A percentile compares a stretch with the other conserved stretches of the same genome.
Conservation (phyloP, 805 yeast genomes). For the Kuraishia ogatae region DNA sequence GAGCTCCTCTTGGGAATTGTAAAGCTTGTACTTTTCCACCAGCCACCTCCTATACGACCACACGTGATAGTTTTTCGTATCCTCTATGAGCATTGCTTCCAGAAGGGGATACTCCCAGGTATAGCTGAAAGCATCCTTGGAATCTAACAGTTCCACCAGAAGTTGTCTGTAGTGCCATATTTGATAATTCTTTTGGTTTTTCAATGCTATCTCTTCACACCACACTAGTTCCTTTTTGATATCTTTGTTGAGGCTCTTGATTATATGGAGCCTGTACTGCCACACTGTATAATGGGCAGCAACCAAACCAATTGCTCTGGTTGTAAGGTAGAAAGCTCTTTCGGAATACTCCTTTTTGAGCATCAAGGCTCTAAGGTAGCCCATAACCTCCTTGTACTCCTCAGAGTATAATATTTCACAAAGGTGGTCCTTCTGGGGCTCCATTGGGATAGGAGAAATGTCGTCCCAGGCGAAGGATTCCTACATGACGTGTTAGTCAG, state of each 20-base stretch:
- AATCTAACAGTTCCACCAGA: conserved; percentile 30
- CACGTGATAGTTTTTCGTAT: conserved; percentile 88
- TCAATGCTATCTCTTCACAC: conserved; percentile 69
- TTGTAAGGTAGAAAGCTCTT: conserved; percentile 64
- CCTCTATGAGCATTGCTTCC: conserved; percentile 62
- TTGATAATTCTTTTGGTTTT: conserved; percentile 86
- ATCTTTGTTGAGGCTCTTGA: conserved; percentile 26
- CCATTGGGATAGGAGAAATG: conserved; percentile 1
- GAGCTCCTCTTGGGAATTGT: conserved; percentile 36
- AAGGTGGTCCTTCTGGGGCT: conserved; percentile 16
- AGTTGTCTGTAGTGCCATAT: conserved; percentile 92
- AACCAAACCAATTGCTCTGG: conserved; percentile 50
- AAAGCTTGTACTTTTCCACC: conserved; percentile 45
- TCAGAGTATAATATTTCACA: conserved; percentile 66
- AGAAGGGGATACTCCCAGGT: conserved; percentile 60
- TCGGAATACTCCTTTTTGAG: conserved; percentile 51
- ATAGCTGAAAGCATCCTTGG: conserved; percentile 22
- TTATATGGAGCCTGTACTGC: conserved; percentile 56
- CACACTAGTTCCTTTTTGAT: conserved; percentile 58
- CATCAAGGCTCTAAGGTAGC: conserved; percentile 52
- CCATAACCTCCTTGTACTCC: conserved; percentile 58
- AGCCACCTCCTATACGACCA: conserved; percentile 93
- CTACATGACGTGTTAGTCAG: not conserved
- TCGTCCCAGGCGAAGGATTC: conserved; percentile 4
- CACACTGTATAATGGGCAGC: conserved; percentile 93